Base-by-base conservation (phyloP, 2,329 filamentous ascomycete genomes). In the Alternaria novae-zelandiae region DNA sequence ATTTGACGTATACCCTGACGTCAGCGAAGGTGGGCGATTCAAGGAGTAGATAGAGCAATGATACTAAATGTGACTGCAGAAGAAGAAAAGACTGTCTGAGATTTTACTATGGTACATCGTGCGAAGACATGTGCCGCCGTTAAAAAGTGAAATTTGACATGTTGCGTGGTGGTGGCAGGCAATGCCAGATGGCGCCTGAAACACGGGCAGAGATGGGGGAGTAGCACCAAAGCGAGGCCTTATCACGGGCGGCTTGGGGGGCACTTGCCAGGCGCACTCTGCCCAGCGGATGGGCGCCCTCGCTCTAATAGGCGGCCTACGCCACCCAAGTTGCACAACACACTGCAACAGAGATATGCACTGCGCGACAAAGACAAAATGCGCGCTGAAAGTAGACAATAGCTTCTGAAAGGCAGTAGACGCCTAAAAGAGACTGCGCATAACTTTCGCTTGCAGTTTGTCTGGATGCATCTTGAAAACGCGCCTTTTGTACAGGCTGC, bases 1-100 rank as follows among this genome's bases (percentile, higher is more conserved):
- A 70, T 99, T 97, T 78, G 96, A 99, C 80, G 91, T 99, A 20
- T 99, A 99, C 80, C 91, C 93, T 0, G 94, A 99, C 84, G 89
- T 99, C 30, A 94, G 89, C 74, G 81, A 87, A 73, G 90, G 87
- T 1, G 82, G 85, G 61, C 79, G 71, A 28, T 82, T 78, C 69
- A 77, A 83, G 44, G 80, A 83, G 61, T 73, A 70, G 54, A n/a
- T n/a, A 51, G 25, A 28, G 28, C 20, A 36, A 36, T 7, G 8
- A 53, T 23, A 53, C 25, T 5, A 12, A 25, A 53, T 12, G n/a
- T 6, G 13, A 53, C 4, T 25, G n/a, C 2, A 17, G 9, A 15
- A 28, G 49, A 17, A 2, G 15, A 13, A 0, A 53, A 8, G 17
- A 13, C 4, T 53, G 20, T 17, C 15, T 25, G 2, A 13, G n/a